These are phyloP conservation scores for Malus hybrid DNA, from an alignment of 331 rosid species.

Conservation along the genomic window DNA sequence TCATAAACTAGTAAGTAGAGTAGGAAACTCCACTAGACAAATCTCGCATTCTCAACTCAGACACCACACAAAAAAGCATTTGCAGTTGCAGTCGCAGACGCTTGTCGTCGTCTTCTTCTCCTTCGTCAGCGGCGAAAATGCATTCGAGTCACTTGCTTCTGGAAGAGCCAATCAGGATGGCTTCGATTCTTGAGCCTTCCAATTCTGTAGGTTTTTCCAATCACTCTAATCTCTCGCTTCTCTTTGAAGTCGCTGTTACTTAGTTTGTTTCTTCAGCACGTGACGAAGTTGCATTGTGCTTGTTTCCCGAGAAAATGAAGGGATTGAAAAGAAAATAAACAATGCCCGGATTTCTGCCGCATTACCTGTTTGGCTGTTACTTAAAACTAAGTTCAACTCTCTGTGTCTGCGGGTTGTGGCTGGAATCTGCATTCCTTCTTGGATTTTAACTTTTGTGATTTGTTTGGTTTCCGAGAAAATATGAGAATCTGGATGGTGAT, in stretches of 20 bases:
- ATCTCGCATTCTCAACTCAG: too few species aligned
- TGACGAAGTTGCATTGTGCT: background rate
- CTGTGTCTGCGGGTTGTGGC: background rate
- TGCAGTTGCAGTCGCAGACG: too few species aligned
- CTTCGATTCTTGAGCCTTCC: conserved; percentile 63
- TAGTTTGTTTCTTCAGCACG: background rate
- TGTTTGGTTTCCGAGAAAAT: conserved; percentile 8
- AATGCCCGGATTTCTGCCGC: background rate
- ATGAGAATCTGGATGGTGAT: background rate
- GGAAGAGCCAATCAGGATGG: conserved; percentile 76
- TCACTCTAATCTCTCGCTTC: background rate
- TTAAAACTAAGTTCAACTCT: background rate
- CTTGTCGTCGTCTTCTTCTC: background rate
- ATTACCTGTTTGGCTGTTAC: background rate
- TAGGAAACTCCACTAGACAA: too few species aligned
- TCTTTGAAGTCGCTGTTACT: background rate
- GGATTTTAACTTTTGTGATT: background rate
- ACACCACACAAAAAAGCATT: background rate
- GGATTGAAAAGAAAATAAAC: background rate
- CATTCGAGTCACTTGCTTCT: conserved; percentile 49
- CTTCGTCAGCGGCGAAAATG: conserved; percentile 26
- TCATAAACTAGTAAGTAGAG: too few species aligned
- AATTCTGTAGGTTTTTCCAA: conserved; percentile 40
- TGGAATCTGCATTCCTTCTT: background rate
- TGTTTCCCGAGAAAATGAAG: background rate